Evolutionary conservation across 2,329 filamentous ascomycete species (phyloP).

Genomic region (Thielaviopsis punctulata): DNA sequence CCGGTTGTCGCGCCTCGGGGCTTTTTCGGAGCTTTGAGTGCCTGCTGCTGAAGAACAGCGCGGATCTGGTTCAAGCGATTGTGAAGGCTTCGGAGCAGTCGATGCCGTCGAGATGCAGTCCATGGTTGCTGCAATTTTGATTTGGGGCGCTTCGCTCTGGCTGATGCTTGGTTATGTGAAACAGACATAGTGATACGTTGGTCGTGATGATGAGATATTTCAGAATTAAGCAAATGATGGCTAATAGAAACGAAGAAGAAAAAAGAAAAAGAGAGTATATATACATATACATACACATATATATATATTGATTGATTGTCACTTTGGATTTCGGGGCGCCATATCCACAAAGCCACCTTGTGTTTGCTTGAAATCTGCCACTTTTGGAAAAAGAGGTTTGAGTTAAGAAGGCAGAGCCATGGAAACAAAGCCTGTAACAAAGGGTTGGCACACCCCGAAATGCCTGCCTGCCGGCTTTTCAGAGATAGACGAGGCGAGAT

Average conservation of each 20-base stretch:
- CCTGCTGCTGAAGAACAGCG: not conserved
- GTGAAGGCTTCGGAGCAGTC: constrained; percentile 6
- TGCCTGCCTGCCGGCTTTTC: not conserved
- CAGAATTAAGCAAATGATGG: not conserved
- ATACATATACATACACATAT: too few relatives aligned
- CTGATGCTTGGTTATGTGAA: not conserved
- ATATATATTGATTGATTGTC: too few relatives aligned
- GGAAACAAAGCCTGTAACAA: not conserved
- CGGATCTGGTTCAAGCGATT: constrained; percentile 6
- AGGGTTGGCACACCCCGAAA: not conserved
- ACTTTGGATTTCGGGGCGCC: not conserved
- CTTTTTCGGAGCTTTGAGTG: not conserved
- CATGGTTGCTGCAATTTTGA: constrained; percentile 2
- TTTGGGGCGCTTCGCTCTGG: not conserved
- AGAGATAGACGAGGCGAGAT: not conserved
- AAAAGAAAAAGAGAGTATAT: not conserved
- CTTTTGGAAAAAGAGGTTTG: not conserved
- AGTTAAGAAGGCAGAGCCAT: not conserved
- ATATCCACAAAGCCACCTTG: not conserved
- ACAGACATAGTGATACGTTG: not conserved
- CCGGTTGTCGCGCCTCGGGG: not conserved
- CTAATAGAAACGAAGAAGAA: not conserved
- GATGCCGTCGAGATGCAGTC: constrained; percentile 9
- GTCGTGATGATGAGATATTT: not conserved
- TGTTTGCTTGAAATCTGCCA: not conserved